phyloP scores from a whole-genome alignment of 2,329 filamentous ascomycete species.

The Raffaelea albimanens region DNA sequence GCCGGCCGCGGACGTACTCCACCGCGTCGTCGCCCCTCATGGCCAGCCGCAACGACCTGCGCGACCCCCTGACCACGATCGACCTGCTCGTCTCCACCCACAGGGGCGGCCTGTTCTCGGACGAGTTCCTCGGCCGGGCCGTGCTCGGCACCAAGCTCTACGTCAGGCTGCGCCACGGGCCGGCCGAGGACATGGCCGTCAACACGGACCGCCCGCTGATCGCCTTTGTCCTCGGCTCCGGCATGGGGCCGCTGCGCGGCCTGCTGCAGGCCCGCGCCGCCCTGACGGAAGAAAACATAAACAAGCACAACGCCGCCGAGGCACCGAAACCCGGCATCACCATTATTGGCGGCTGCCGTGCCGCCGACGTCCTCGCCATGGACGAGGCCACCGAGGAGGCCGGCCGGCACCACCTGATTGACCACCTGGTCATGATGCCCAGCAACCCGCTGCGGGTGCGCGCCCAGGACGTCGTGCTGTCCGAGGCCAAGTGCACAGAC shows the following conservation, averaged over 20 bases:
- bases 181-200: neutral
- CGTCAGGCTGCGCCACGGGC: neutral
- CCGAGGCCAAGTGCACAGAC: neutral
- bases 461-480: slow-evolving; percentile 9
- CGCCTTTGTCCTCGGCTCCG: slow-evolving; percentile 2
- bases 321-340: slow-evolving; percentile 3
- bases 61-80: neutral
- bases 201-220: neutral
- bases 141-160: neutral
- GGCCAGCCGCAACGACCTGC: too few relatives aligned
- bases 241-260: slow-evolving; percentile 1
- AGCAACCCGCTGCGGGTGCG: slow-evolving; percentile 11
- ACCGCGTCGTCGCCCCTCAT: neutral
- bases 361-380: slow-evolving; percentile 7
- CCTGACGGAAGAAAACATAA: neutral
- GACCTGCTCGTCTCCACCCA: slow-evolving; percentile 2
- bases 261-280: slow-evolving; percentile 6
- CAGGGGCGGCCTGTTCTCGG: slow-evolving; percentile 1
- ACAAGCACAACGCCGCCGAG: neutral
- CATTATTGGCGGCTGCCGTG: slow-evolving; percentile 12
- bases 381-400: slow-evolving; percentile 6
- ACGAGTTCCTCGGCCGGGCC: neutral
- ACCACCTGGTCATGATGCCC: slow-evolving; percentile 10
- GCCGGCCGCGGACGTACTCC: neutral
- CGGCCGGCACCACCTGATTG: slow-evolving; percentile 5